Evolutionary conservation across 352 stramenopile species (phyloP).

Genomic region (Phytopythium cucurbitacearum): DNA sequence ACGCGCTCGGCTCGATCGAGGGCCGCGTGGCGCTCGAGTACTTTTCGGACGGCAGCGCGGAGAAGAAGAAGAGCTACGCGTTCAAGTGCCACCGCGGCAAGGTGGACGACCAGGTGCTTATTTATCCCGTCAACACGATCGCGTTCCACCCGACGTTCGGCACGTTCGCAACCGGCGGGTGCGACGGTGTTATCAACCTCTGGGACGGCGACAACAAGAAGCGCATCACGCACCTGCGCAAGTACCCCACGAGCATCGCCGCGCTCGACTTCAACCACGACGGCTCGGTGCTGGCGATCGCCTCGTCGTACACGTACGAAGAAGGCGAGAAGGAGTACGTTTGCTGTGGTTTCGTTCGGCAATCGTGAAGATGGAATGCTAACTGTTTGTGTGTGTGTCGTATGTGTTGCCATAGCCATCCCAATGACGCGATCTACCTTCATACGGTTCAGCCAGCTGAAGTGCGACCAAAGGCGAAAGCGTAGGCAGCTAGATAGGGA

Average conservation of each 20-base stretch:
- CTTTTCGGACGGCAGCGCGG: slow-evolving; percentile 54
- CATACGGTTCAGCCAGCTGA: slow-evolving; percentile 86
- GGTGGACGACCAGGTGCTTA: slow-evolving; percentile 69
- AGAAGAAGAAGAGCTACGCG: slow-evolving; percentile 87
- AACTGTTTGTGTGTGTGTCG: slow-evolving; percentile 2
- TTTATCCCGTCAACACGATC: slow-evolving; percentile 96
- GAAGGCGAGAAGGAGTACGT: slow-evolving; percentile 94
- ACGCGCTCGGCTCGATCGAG: slow-evolving; percentile 94
- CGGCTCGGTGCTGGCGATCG: slow-evolving; percentile 91
- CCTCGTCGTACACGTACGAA: slow-evolving; percentile 97
- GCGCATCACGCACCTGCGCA: slow-evolving; percentile 83
- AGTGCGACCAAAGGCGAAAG: slow-evolving; percentile 77
- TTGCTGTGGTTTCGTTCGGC: neutral
- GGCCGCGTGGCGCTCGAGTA: slow-evolving; percentile 97
- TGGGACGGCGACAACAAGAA: slow-evolving; percentile 97
- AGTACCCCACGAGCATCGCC: slow-evolving; percentile 86
- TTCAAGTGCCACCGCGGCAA: slow-evolving; percentile 98
- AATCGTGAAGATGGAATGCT: neutral
- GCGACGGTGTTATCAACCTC: slow-evolving; percentile 90
- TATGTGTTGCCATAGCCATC: slow-evolving; percentile 55
- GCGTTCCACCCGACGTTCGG: slow-evolving; percentile 93
- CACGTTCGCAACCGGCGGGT: slow-evolving; percentile 95
- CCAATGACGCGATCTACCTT: slow-evolving; percentile 93
- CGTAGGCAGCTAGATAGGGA: slow-evolving; percentile 5
- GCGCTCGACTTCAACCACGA: slow-evolving; percentile 94